Evolutionary conservation across 2,329 filamentous ascomycete species (phyloP), one percentile per base, ranked within the genome.

Genomic region (Blumeria hordei): DNA sequence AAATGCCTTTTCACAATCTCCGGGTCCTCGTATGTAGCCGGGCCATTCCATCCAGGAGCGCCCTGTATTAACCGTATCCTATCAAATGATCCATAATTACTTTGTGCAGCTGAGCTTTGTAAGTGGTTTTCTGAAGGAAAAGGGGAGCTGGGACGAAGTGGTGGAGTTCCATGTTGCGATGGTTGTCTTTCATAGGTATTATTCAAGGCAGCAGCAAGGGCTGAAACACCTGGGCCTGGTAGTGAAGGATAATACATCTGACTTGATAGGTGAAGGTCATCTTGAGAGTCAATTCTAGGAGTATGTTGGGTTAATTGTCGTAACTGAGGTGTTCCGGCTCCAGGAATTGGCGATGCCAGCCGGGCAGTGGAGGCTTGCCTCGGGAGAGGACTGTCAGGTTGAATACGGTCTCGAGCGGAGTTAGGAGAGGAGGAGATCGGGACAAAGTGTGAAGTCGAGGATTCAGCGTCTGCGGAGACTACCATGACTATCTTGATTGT

Each of bases 1-100:
- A 94, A 70, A 72, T 98, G 92, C 60, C 90, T 77, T 66, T 82
- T 88, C 60, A 98, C 77, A 55, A 96, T 86, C 66, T 95, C 88
- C 14, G 88, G 83, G 63, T 96, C 87, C 69, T 96, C 88, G 64
- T 82, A 83, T 4, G 82, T 80, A 21, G 73, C 78, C 43, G 72
- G 69, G 51, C 73, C 75, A 53, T 68, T 67, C 57, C 66, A 67
- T 53, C 71, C 64, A 50, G 67, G 64, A 54, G 64, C 58, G 16
- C 71, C 64, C 57, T 69, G 66, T 58, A 67, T 57, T 11, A 65
- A 66, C 53, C 74, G 76, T 43, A 75, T 74, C 60, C 81, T 76
- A 59, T 92, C 85, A 62, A 93, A 88, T 9, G 88, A 94, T 54
- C 88, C 90, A 67, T 92, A 93, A 63, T 83, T 85, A 58, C 81